These are phyloP conservation scores for Danielia reshetovae DNA, from an alignment of 805 yeast species.

Conservation along the genomic window DNA sequence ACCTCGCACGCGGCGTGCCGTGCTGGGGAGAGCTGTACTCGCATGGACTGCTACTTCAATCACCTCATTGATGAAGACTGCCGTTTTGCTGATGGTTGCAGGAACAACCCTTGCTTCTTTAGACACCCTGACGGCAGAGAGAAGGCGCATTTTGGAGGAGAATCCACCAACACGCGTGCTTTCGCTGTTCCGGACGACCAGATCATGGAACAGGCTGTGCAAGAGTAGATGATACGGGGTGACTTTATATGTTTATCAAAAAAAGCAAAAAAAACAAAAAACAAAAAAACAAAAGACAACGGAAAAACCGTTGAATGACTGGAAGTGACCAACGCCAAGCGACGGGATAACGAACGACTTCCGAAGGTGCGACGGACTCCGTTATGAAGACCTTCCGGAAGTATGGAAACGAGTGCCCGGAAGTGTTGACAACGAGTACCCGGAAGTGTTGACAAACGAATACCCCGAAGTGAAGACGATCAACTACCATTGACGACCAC, in stretches of 20 bases:
- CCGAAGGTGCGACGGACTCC: no score
- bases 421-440: no score
- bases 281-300: constrained; percentile 2
- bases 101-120: constrained; percentile 65
- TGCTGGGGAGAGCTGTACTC: constrained; percentile 71
- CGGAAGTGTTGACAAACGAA: no score
- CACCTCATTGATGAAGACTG: constrained; percentile 82
- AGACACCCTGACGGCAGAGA: constrained; percentile 78
- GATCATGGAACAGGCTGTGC: constrained; percentile 65
- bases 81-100: constrained; percentile 74
- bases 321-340: constrained; percentile 1
- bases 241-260: constrained; percentile 3
- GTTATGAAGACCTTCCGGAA: no score
- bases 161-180: constrained; percentile 53
- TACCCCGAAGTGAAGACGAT: no score
- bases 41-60: constrained; percentile 76
- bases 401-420: no score
- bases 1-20: constrained; percentile 70
- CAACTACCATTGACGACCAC: no score
- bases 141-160: constrained; percentile 16
- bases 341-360: not conserved
- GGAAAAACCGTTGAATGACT: not conserved
- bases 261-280: constrained; percentile 12
- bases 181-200: constrained; percentile 78
- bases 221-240: constrained; percentile 11